Conservation (phyloP, 495 filamentous ascomycete genomes). For the Astrothelium subdiscretum region DNA sequence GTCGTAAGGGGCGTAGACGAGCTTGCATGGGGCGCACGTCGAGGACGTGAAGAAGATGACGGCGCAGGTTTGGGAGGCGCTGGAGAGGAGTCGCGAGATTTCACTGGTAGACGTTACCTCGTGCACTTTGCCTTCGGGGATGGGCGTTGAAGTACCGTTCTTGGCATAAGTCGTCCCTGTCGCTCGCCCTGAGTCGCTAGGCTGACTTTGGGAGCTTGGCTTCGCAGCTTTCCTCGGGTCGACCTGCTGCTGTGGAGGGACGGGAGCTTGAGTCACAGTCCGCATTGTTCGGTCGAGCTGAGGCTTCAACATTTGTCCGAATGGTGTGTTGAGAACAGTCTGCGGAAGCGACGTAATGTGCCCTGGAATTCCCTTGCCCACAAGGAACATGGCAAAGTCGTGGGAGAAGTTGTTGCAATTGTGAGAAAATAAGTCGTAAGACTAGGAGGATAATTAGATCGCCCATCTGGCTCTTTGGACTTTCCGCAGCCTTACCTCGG, state of each 20-base stretch:
- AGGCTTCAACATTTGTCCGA: constrained; percentile 81
- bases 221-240: background rate
- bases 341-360: constrained; percentile 83
- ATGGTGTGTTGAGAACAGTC: constrained; percentile 76
- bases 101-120: constrained; percentile 43
- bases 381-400: constrained; percentile 78
- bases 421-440: constrained; percentile 78
- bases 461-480: background rate
- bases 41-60: constrained; percentile 88
- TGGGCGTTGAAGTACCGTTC: background rate
- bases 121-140: constrained; percentile 33
- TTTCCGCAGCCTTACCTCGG: constrained; percentile 43
- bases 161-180: background rate
- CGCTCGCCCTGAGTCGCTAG: background rate
- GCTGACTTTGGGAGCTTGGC: background rate
- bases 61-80: constrained; percentile 54
- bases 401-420: constrained; percentile 99
- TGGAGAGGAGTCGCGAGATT: constrained; percentile 47
- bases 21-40: constrained; percentile 76
- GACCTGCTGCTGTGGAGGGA: constrained; percentile 29
- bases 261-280: constrained; percentile 42
- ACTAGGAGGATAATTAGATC: constrained; percentile 18
- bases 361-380: constrained; percentile 79
- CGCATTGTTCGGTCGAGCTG: constrained; percentile 66
- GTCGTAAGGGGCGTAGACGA: constrained; percentile 74